phyloP scores from a whole-genome alignment of 352 stramenopile genomes.

The Phytophthora citrophthora region DNA sequence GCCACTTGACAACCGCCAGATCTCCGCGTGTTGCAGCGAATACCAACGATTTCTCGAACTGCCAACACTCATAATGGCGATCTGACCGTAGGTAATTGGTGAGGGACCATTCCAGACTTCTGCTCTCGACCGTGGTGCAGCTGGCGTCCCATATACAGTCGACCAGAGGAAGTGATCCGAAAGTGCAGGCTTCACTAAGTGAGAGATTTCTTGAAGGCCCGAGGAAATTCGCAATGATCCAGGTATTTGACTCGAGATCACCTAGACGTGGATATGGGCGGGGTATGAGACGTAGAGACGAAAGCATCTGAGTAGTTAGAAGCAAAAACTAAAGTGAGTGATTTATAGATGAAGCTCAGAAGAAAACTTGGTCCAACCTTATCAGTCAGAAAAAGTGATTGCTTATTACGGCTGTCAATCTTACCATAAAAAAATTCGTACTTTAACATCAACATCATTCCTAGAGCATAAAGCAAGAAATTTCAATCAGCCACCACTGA shows the following conservation, averaged over 20 bases:
- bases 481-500: too few relatives aligned
- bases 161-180: neutral
- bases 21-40: neutral
- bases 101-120: neutral
- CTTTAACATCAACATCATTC: too few relatives aligned
- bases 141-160: slow-evolving; percentile 8
- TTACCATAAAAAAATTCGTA: too few relatives aligned
- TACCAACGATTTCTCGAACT: slow-evolving; percentile 4
- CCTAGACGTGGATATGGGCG: neutral
- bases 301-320: neutral
- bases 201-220: neutral
- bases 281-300: too few relatives aligned
- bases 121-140: neutral
- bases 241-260: neutral
- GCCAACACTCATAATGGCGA: slow-evolving; percentile 4
- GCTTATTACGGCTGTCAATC: too few relatives aligned
- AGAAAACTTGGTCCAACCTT: too few relatives aligned
- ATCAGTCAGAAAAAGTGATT: too few relatives aligned
- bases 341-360: too few relatives aligned
- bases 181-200: neutral
- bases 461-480: too few relatives aligned
- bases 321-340: too few relatives aligned
- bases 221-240: neutral
- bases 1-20: slow-evolving; percentile 6
- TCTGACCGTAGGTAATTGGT: neutral